Evolutionary conservation across 495 filamentous ascomycete species (phyloP).

Genomic region (Apiosordaria backusii): DNA sequence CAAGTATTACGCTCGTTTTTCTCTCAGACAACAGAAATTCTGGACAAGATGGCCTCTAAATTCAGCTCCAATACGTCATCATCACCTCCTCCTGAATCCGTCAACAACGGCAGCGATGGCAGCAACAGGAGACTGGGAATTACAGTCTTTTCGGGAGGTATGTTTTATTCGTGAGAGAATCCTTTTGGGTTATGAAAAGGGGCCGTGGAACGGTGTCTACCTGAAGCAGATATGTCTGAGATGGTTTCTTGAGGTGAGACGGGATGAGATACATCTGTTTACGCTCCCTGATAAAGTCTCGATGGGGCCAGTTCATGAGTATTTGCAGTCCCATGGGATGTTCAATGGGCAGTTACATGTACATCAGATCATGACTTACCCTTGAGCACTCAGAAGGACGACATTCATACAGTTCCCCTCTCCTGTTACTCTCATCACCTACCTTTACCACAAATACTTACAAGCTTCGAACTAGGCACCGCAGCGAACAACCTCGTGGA

Average conservation of each 20-base stretch:
- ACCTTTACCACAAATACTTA: neutral
- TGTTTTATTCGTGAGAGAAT: slow-evolving; percentile 7
- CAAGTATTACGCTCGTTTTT: neutral
- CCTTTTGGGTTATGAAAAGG: neutral
- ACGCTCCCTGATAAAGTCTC: neutral
- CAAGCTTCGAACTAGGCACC: slow-evolving; percentile 58
- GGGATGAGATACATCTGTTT: neutral
- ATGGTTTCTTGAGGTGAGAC: no score
- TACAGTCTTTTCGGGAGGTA: slow-evolving; percentile 34
- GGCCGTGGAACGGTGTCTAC: no score
- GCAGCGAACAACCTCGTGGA: slow-evolving; percentile 93
- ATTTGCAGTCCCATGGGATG: no score
- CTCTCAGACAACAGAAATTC: neutral
- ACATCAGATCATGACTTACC: neutral
- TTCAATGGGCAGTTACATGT: neutral
- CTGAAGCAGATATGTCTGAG: no score
- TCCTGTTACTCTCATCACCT: neutral
- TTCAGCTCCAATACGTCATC: neutral
- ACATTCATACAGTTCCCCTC: no score
- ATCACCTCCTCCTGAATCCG: neutral
- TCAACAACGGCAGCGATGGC: no score
- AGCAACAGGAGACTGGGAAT: slow-evolving; percentile 21
- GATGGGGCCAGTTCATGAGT: no score
- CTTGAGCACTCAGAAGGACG: neutral
- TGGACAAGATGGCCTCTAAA: neutral